Evolutionary conservation across 108 stramenopile genomes (phyloP).

Genomic region (Asterionellopsis glacialis): DNA sequence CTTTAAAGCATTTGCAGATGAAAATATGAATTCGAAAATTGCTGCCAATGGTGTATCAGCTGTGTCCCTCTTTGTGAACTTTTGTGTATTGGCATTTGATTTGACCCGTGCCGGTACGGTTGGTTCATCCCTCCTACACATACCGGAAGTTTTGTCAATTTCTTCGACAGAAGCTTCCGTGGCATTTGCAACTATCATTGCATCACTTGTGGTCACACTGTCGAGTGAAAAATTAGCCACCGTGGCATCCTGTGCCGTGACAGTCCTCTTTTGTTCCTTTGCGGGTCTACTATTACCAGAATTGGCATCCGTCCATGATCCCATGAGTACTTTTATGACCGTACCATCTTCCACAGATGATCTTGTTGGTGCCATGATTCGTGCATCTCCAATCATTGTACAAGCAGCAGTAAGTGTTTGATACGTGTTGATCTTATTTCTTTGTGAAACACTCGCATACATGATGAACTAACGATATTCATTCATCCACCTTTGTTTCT

Average conservation of each 20-base stretch:
- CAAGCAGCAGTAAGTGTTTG: too few species aligned
- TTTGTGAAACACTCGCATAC: too few species aligned
- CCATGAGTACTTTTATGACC: conserved; percentile 27
- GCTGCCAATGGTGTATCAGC: not conserved
- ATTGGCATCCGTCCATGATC: conserved; percentile 45
- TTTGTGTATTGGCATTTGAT: conserved; percentile 1
- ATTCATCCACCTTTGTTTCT: conserved; percentile 19
- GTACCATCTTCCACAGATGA: conserved; percentile 19
- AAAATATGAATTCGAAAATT: conserved; percentile 11
- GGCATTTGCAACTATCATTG: conserved; percentile 26
- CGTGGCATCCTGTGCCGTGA: conserved; percentile 42
- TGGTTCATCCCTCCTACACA: not conserved
- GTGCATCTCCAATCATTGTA: conserved; percentile 43
- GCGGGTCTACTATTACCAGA: conserved; percentile 53
- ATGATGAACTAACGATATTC: too few species aligned
- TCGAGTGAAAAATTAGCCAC: conserved; percentile 36
- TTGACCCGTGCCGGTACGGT: not conserved
- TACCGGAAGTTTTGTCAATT: not conserved
- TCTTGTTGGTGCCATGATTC: conserved; percentile 1
- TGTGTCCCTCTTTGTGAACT: not conserved
- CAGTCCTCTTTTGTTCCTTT: conserved; percentile 56
- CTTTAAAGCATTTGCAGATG: conserved; percentile 76
- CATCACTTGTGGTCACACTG: conserved; percentile 26
- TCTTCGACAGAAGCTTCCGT: not conserved
- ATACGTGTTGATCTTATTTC: too few species aligned